Percentiles rank a stretch among this genome's conserved stretches.
phyloP scores from a whole-genome alignment of 2,329 filamentous ascomycete species.

The Trichoderma breve region DNA sequence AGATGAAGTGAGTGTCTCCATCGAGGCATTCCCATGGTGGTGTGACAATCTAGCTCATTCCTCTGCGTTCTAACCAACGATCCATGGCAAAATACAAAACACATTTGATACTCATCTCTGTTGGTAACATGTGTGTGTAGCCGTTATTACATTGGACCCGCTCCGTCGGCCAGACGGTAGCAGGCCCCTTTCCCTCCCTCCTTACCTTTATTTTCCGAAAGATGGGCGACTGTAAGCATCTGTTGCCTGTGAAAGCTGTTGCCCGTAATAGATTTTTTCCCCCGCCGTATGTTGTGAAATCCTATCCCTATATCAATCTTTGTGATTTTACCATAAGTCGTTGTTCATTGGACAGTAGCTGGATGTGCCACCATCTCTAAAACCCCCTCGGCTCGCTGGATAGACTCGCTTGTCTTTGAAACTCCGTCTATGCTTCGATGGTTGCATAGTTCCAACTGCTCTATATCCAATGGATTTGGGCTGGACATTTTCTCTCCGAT shows the following conservation, averaged over 20 bases:
- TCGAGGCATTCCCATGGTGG: neutral
- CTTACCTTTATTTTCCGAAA: neutral
- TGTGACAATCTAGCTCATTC: neutral
- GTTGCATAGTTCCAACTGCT: conserved; percentile 10
- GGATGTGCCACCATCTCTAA: no score
- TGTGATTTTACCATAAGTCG: neutral
- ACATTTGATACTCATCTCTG: neutral
- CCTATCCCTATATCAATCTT: neutral
- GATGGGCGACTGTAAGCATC: neutral
- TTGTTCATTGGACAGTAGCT: no score
- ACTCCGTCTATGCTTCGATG: neutral
- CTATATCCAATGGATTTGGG: neutral
- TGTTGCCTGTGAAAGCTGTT: neutral
- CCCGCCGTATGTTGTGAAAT: neutral
- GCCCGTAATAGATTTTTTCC: neutral
- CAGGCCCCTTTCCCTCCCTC: neutral
- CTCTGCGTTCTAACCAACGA: neutral
- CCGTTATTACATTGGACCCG: neutral
- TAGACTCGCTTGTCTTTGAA: conserved; percentile 4
- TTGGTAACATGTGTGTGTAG: neutral
- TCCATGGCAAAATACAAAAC: neutral
- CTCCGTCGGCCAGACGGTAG: neutral
- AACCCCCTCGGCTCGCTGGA: neutral
- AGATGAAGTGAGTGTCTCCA: neutral
- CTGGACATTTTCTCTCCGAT: neutral